Evolutionary conservation across 2,329 filamentous ascomycete species (phyloP).

Genomic region (Cylindrodendrum hubeiense): DNA sequence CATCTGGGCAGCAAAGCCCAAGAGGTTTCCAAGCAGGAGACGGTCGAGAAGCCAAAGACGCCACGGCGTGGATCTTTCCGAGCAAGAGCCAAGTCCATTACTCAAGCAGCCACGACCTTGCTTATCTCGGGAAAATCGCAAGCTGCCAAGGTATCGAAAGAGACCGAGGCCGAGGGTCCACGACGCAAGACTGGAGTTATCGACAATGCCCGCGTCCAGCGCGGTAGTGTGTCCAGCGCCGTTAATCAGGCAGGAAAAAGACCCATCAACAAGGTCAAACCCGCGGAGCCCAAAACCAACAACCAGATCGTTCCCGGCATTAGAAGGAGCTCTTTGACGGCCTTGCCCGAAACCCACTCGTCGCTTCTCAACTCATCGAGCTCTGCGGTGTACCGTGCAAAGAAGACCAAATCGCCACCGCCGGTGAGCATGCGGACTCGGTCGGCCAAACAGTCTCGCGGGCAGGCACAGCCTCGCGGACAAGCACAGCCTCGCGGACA

Average conservation of each 20-base stretch:
- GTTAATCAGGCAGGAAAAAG: not conserved
- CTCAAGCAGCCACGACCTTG: conserved; percentile 33
- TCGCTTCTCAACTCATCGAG: conserved; percentile 21
- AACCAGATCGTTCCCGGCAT: conserved; percentile 31
- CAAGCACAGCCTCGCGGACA: conserved; percentile 30
- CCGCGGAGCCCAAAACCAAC: conserved; percentile 22
- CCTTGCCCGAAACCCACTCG: conserved; percentile 37
- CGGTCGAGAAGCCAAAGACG: conserved; percentile 24
- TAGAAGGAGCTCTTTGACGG: conserved; percentile 42
- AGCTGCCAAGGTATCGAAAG: conserved; percentile 1
- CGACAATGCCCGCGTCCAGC: not conserved
- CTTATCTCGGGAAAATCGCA: conserved; percentile 29
- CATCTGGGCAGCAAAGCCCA: conserved; percentile 12
- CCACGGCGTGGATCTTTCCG: conserved; percentile 26
- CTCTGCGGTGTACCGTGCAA: conserved; percentile 32
- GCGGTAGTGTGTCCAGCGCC: not conserved
- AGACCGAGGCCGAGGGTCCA: not conserved
- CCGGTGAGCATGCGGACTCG: conserved; percentile 59
- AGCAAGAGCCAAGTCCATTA: conserved; percentile 19
- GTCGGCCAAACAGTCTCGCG: conserved; percentile 44
- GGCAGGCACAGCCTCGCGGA: conserved; percentile 29
- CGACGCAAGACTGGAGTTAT: not conserved
- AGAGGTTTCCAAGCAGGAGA: not conserved
- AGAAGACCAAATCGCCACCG: conserved; percentile 51
- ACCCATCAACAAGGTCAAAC: conserved; percentile 1